phyloP scores from a whole-genome alignment of 306 rosid genomes.

The Abrus pulchellus region DNA sequence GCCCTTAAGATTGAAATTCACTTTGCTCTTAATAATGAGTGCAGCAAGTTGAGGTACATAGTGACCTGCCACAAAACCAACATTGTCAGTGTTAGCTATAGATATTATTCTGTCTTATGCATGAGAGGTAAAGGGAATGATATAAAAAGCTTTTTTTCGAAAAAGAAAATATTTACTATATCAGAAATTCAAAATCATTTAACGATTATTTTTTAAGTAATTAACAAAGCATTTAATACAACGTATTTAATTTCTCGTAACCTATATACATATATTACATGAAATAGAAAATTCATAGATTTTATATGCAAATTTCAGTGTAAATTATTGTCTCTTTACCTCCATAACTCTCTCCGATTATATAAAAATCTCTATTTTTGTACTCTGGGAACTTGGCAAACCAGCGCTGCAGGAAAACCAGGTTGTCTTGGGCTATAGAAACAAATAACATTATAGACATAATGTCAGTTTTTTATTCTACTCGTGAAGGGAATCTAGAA shows the following conservation, averaged over 20 bases:
- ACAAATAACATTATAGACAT: not conserved
- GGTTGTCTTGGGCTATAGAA: conserved; percentile 52
- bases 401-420: conserved; percentile 54
- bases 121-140: too few relatives aligned
- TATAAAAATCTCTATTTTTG: conserved; percentile 44
- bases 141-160: too few relatives aligned
- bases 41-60: conserved; percentile 62
- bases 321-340: conserved; percentile 35
- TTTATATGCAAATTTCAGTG: not conserved
- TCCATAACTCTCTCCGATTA: conserved; percentile 61
- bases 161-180: too few relatives aligned
- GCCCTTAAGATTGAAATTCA: conserved; percentile 52
- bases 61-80: conserved; percentile 51
- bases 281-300: too few relatives aligned
- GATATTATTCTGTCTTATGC: too few relatives aligned
- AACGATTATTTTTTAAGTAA: too few relatives aligned
- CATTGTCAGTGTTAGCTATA: not conserved
- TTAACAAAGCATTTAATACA: not conserved
- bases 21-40: conserved; percentile 49
- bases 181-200: too few relatives aligned
- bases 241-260: too few relatives aligned
- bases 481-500: not conserved
- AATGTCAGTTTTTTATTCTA: not conserved
- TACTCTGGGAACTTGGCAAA: conserved; percentile 55
- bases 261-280: too few relatives aligned